A percentile compares a stretch with the other conserved stretches of the same genome.
phyloP scores from a whole-genome alignment of 2,329 filamentous ascomycete genomes.

The Karstenula rhodostoma region DNA sequence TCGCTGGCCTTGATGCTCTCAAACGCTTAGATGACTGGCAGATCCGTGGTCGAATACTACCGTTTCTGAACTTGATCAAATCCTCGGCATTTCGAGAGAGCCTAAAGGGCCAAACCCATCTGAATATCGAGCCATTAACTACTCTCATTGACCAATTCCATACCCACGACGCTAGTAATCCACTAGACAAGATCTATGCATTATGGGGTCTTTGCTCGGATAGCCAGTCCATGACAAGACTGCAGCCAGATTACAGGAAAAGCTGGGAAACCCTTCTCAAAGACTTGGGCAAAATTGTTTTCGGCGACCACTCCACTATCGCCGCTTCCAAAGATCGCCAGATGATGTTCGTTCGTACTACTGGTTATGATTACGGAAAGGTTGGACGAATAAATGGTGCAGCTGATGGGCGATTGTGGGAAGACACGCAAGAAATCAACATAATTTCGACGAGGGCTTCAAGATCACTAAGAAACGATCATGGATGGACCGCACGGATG shows the following conservation, averaged over 20 bases:
- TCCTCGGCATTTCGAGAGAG: neutral
- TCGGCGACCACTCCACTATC: neutral
- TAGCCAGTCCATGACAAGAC: neutral
- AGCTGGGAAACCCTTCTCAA: slow-evolving; percentile 4
- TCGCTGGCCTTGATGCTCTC: slow-evolving; percentile 9
- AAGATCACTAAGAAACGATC: neutral
- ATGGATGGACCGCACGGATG: neutral
- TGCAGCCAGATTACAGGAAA: slow-evolving; percentile 13
- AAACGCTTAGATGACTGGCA: neutral
- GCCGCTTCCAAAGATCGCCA: neutral
- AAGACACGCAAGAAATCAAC: neutral
- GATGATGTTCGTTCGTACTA: neutral
- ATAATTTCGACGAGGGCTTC: neutral
- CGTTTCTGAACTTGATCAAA: slow-evolving; percentile 7
- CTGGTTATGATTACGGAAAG: neutral
- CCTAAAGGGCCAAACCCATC: slow-evolving; percentile 5
- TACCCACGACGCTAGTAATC: slow-evolving; percentile 13
- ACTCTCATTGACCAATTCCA: slow-evolving; percentile 19
- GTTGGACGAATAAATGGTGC: neutral
- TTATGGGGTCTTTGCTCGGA: slow-evolving; percentile 14
- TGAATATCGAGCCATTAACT: slow-evolving; percentile 10
- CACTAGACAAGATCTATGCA: slow-evolving; percentile 18
- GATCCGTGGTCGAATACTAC: slow-evolving; percentile 11
- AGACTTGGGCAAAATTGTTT: neutral
- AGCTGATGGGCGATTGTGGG: neutral